Conservation (phyloP, 2,329 filamentous ascomycete species). For the Sporothrix variecibatus region DNA sequence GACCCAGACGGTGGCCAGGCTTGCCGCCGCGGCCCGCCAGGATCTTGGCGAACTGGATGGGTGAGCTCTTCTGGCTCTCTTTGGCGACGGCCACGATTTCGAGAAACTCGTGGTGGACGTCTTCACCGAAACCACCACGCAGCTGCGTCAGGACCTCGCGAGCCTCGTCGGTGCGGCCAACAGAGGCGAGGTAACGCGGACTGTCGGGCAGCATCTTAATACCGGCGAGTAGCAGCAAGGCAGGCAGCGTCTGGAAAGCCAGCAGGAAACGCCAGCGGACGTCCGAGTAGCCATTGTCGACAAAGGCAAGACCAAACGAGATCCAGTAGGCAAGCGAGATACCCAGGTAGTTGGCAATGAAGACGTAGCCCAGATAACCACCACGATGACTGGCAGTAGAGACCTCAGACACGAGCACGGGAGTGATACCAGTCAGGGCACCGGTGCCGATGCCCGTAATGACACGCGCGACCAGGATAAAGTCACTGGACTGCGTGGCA, state of each 20-base stretch:
- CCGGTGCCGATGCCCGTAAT: constrained; percentile 56
- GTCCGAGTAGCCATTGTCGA: constrained; percentile 35
- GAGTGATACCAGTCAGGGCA: constrained; percentile 52
- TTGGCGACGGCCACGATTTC: constrained; percentile 46
- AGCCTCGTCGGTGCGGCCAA: constrained; percentile 36
- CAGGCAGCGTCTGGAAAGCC: constrained; percentile 46
- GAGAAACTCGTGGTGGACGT: constrained; percentile 44
- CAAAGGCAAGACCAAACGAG: constrained; percentile 38
- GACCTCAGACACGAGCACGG: constrained; percentile 51
- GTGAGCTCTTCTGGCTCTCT: constrained; percentile 41
- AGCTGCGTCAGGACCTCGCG: constrained; percentile 36
- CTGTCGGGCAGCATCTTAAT: constrained; percentile 49
- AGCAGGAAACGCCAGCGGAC: constrained; percentile 44
- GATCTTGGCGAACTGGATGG: constrained; percentile 44
- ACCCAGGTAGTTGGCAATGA: constrained; percentile 55
- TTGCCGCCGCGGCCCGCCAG: constrained; percentile 40
- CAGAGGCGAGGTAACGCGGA: constrained; percentile 40
- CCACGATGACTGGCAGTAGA: constrained; percentile 50
- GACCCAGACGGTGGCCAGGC: constrained; percentile 42
- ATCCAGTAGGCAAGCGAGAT: constrained; percentile 48
- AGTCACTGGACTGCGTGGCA: constrained; percentile 46
- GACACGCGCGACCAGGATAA: constrained; percentile 52
- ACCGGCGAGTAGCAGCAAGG: constrained; percentile 43
- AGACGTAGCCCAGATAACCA: constrained; percentile 50
- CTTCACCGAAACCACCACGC: constrained; percentile 39